These are phyloP conservation scores for Auricularia sp. DNA, from an alignment of 768 basidiomycete species.

Conservation along the genomic window DNA sequence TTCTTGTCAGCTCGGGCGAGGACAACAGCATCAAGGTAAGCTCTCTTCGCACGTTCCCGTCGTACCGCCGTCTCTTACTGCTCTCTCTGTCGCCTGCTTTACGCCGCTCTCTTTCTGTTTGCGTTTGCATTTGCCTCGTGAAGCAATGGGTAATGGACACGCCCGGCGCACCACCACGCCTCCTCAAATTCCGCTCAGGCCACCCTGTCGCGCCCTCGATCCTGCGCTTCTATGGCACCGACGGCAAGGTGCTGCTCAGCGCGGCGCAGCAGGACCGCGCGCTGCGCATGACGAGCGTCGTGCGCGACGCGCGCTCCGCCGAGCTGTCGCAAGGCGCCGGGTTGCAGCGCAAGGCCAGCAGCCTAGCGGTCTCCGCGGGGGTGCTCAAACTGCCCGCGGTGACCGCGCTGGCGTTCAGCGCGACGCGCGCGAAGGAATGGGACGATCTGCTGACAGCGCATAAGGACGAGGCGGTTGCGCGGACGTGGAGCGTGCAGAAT, in stretches of 20 bases:
- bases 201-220: conserved; percentile 86
- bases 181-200: conserved; percentile 87
- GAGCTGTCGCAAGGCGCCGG: conserved; percentile 87
- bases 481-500: conserved; percentile 80
- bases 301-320: conserved; percentile 88
- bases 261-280: conserved; percentile 77
- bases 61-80: not conserved
- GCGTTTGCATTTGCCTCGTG: not conserved
- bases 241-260: conserved; percentile 88
- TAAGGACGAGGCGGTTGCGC: conserved; percentile 66
- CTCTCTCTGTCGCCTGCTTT: no score
- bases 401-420: conserved; percentile 67
- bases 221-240: conserved; percentile 92
- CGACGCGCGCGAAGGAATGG: conserved; percentile 86
- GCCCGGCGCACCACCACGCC: conserved; percentile 70
- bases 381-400: conserved; percentile 81
- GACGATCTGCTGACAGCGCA: conserved; percentile 93
- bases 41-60: not conserved
- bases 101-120: not conserved
- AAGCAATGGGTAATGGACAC: conserved; percentile 99
- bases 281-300: conserved; percentile 82
- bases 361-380: conserved; percentile 65
- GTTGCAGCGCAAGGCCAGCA: conserved; percentile 68
- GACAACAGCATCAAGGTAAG: conserved; percentile 92
- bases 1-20: conserved; percentile 81